Conservation (phyloP, 495 filamentous ascomycete genomes). For the Penicillium antarcticum region DNA sequence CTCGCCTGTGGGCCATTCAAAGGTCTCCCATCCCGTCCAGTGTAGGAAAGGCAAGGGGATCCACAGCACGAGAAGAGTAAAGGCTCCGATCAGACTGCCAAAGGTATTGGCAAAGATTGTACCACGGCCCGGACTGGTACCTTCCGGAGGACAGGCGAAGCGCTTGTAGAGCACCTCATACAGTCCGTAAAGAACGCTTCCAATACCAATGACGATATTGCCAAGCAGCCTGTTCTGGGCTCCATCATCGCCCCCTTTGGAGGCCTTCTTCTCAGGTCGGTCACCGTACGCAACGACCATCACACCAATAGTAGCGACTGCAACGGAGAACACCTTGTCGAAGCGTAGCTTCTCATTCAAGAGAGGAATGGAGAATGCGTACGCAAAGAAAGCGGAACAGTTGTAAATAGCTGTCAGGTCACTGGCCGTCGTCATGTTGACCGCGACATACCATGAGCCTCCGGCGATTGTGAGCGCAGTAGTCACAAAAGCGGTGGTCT, state of each 20-base stretch:
- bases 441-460: slow-evolving; percentile 92
- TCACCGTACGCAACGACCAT: slow-evolving; percentile 92
- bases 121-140: slow-evolving; percentile 70
- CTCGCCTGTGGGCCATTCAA: slow-evolving; percentile 74
- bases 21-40: slow-evolving; percentile 69
- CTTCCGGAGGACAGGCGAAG: slow-evolving; percentile 87
- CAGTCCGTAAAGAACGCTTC: slow-evolving; percentile 89
- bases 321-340: slow-evolving; percentile 80
- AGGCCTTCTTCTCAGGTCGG: slow-evolving; percentile 46
- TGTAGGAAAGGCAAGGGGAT: slow-evolving; percentile 86
- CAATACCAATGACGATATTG: slow-evolving; percentile 90
- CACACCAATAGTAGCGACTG: slow-evolving; percentile 82
- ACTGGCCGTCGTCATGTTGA: slow-evolving; percentile 84
- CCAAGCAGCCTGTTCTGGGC: slow-evolving; percentile 64
- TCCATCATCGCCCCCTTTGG: slow-evolving; percentile 48
- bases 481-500: slow-evolving; percentile 76
- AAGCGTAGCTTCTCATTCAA: slow-evolving; percentile 76
- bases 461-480: slow-evolving; percentile 86
- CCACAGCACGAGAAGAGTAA: slow-evolving; percentile 87
- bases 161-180: slow-evolving; percentile 97
- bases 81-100: slow-evolving; percentile 77
- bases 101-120: slow-evolving; percentile 94
- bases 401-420: slow-evolving; percentile 99
- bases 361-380: slow-evolving; percentile 88
- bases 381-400: slow-evolving; percentile 97